phyloP scores from a whole-genome alignment of 192 early-diverging fungal genomes.

The Coemansia sp. region DNA sequence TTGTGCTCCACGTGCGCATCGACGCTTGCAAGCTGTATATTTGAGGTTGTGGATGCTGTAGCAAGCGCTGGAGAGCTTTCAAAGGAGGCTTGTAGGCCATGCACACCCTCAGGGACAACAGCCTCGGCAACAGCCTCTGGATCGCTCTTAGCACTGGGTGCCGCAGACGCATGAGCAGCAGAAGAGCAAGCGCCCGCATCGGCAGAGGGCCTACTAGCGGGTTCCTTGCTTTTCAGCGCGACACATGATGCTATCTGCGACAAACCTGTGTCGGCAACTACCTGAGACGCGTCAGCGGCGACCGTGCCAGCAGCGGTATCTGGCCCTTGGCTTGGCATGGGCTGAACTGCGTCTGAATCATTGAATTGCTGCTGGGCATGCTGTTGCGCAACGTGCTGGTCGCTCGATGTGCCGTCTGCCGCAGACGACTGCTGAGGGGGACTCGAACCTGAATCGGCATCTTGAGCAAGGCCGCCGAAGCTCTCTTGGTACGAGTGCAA shows the following conservation, averaged over 20 bases:
- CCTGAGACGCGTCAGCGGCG: not conserved
- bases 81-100: not conserved
- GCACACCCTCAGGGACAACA: not conserved
- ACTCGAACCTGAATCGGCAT: not conserved
- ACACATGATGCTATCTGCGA: not conserved
- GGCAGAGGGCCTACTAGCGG: not conserved
- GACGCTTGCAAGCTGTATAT: too few relatives aligned
- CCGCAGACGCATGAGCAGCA: not conserved
- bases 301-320: not conserved
- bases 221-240: not conserved
- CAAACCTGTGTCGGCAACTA: not conserved
- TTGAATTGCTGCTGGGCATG: not conserved
- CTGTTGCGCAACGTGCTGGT: not conserved
- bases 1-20: not conserved
- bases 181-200: not conserved
- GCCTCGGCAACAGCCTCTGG: not conserved
- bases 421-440: not conserved
- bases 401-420: not conserved
- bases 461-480: not conserved
- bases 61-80: too few relatives aligned
- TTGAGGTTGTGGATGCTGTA: too few relatives aligned
- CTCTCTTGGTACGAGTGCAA: not conserved
- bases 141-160: not conserved
- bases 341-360: not conserved
- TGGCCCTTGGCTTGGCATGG: not conserved